phyloP scores from a whole-genome alignment of 768 basidiomycete species.

The Tremella mesenterica region DNA sequence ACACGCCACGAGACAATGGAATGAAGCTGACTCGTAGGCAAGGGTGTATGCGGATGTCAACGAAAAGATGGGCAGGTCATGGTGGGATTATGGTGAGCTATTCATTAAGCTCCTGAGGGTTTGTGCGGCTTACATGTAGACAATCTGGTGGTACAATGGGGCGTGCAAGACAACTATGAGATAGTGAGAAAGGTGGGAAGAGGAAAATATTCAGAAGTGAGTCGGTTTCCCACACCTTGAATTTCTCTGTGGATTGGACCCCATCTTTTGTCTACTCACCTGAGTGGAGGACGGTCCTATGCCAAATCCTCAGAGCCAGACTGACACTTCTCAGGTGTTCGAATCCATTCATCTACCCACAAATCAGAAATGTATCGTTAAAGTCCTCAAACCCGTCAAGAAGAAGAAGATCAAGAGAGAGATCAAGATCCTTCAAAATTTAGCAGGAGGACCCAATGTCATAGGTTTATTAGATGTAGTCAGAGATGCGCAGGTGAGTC shows the following conservation, averaged over 20 bases:
- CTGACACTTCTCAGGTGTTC: conserved; percentile 49
- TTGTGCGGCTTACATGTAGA: conserved; percentile 46
- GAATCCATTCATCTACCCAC: conserved; percentile 67
- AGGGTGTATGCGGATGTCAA: conserved; percentile 76
- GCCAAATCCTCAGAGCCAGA: background rate
- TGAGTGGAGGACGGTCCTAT: too few species aligned
- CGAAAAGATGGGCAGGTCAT: conserved; percentile 71
- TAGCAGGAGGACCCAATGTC: conserved; percentile 91
- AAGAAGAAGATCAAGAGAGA: conserved; percentile 99
- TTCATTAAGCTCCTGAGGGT: conserved; percentile 4
- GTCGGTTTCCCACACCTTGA: too few species aligned
- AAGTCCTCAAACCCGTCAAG: conserved; percentile 97
- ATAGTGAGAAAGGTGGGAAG: conserved; percentile 92
- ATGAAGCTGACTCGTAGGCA: conserved; percentile 21
- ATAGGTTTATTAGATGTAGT: conserved; percentile 91
- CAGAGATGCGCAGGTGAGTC: conserved; percentile 59
- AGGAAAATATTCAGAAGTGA: conserved; percentile 89
- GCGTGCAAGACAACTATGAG: conserved; percentile 93
- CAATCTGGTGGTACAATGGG: conserved; percentile 93
- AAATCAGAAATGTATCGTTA: conserved; percentile 81
- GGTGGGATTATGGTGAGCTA: conserved; percentile 86
- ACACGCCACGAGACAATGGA: too few species aligned
- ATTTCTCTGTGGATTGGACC: too few species aligned
- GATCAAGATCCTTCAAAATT: conserved; percentile 94
- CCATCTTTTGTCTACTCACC: background rate